phyloP scores from a whole-genome alignment of 148 eudicot species.

The Vaccinium darrowii region DNA sequence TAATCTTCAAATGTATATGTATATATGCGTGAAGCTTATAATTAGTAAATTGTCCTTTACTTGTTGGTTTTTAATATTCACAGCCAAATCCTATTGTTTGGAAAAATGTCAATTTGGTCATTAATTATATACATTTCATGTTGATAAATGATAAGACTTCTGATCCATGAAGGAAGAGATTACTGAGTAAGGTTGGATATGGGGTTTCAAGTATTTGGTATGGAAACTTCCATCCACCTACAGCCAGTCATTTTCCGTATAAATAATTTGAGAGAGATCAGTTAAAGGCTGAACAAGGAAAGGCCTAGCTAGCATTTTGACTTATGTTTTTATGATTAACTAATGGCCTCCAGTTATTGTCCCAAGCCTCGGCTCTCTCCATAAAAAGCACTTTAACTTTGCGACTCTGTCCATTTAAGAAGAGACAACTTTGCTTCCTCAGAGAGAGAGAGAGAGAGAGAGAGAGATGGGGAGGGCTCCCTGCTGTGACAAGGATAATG shows the following conservation, averaged over 20 bases:
- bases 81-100: neutral
- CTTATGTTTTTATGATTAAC: neutral
- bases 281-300: neutral
- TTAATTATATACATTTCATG: neutral
- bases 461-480: constrained; percentile 37
- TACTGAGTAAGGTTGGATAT: neutral
- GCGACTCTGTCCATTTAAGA: constrained; percentile 5
- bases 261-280: neutral
- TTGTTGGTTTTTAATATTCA: no score
- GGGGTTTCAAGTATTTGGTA: constrained; percentile 8
- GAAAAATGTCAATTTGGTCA: neutral
- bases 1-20: no score
- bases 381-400: constrained; percentile 18
- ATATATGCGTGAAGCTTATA: no score
- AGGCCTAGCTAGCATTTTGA: neutral
- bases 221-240: constrained; percentile 12
- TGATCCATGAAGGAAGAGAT: constrained; percentile 16
- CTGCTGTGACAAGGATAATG: constrained; percentile 39
- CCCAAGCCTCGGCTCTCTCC: constrained; percentile 11
- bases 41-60: no score
- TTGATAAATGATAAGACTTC: constrained; percentile 1
- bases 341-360: neutral
- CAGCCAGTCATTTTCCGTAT: constrained; percentile 13
- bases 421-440: constrained; percentile 1
- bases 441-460: constrained; percentile 17